phyloP scores from a whole-genome alignment of 495 filamentous ascomycete genomes.

The Lophiotrema nucula region DNA sequence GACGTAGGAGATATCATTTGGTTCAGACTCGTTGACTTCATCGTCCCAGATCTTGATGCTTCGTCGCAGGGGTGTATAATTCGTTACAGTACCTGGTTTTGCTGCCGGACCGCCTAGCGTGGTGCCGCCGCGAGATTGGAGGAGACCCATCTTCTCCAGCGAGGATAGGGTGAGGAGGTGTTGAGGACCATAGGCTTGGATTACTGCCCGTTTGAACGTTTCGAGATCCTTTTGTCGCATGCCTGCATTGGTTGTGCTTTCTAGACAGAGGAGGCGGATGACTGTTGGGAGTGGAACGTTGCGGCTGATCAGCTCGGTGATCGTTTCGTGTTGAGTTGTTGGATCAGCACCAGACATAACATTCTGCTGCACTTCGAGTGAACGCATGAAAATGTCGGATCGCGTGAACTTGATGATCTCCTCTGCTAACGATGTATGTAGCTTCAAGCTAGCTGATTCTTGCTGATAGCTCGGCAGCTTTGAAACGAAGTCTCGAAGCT shows the following conservation, averaged over 20 bases:
- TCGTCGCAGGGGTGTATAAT: constrained; percentile 84
- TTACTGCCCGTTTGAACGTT: constrained; percentile 77
- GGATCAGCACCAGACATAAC: constrained; percentile 89
- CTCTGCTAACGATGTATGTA: constrained; percentile 88
- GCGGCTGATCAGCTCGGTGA: constrained; percentile 90
- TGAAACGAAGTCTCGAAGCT: constrained; percentile 88
- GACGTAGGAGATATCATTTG: constrained; percentile 93
- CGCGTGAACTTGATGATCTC: constrained; percentile 91
- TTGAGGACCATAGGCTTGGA: constrained; percentile 93
- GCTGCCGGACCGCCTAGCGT: constrained; percentile 43
- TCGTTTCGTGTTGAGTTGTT: constrained; percentile 79
- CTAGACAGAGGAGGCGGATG: constrained; percentile 82
- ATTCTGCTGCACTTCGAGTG: constrained; percentile 93
- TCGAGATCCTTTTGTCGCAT: constrained; percentile 86
- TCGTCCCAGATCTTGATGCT: constrained; percentile 86
- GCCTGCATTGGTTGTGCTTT: constrained; percentile 85
- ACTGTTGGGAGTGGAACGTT: constrained; percentile 74
- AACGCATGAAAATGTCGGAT: constrained; percentile 80
- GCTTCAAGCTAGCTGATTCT: constrained; percentile 86
- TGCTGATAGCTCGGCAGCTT: constrained; percentile 89
- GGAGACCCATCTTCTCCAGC: constrained; percentile 80
- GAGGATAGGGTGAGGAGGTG: constrained; percentile 86
- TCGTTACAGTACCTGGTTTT: constrained; percentile 65
- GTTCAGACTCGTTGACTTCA: constrained; percentile 96
- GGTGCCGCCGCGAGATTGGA: constrained; percentile 63